Evolutionary conservation across 495 filamentous ascomycete genomes (phyloP).

Genomic region (Tuber microsphaerosporum): DNA sequence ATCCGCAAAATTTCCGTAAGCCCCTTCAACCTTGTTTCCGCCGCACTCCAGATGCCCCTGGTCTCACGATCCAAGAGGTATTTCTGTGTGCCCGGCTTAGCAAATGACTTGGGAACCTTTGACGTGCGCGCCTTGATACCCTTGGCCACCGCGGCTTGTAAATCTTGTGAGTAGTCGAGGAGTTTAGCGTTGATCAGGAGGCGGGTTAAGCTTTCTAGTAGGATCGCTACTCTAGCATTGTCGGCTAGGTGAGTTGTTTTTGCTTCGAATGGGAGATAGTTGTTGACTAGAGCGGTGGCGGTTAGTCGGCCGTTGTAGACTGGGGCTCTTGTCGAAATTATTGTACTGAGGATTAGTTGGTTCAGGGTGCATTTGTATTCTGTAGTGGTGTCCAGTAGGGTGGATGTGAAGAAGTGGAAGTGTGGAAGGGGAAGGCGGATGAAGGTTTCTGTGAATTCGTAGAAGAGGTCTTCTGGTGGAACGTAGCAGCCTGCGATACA

Average conservation of each 20-base stretch:
- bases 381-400: slow-evolving; percentile 47
- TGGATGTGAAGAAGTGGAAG: slow-evolving; percentile 59
- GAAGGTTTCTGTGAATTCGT: slow-evolving; percentile 58
- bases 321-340: slow-evolving; percentile 57
- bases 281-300: slow-evolving; percentile 54
- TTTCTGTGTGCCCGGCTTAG: not conserved
- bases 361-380: slow-evolving; percentile 54
- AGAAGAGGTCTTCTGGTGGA: slow-evolving; percentile 55
- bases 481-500: slow-evolving; percentile 49
- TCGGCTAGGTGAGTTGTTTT: slow-evolving; percentile 56
- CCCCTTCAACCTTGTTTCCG: slow-evolving; percentile 38
- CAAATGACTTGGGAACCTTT: slow-evolving; percentile 41
- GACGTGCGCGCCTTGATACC: slow-evolving; percentile 58
- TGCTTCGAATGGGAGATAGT: slow-evolving; percentile 67
- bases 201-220: slow-evolving; percentile 65
- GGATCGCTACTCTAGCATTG: slow-evolving; percentile 72
- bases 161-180: slow-evolving; percentile 45
- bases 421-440: slow-evolving; percentile 58
- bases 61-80: slow-evolving; percentile 25
- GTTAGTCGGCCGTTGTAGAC: slow-evolving; percentile 46
- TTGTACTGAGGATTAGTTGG: slow-evolving; percentile 55
- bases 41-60: slow-evolving; percentile 32
- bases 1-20: slow-evolving; percentile 37
- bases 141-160: slow-evolving; percentile 52
- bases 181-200: slow-evolving; percentile 48